Percentiles rank a stretch among this genome's conserved stretches.
phyloP scores from a whole-genome alignment of 805 yeast species.

The Candida succiphila region DNA sequence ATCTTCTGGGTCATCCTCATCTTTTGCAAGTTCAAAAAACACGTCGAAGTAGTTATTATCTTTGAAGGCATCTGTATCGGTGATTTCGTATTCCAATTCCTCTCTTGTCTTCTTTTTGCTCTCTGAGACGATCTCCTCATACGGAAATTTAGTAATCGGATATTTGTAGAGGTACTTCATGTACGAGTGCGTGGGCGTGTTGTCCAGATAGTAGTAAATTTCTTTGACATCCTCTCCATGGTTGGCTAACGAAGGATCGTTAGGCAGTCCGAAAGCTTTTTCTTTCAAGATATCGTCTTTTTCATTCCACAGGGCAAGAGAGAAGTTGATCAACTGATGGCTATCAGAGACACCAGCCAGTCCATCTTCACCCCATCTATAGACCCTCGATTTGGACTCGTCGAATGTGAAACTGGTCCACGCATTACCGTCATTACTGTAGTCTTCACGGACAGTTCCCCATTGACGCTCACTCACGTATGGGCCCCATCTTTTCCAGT shows the following conservation, averaged over 20 bases:
- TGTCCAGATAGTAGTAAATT: slow-evolving; percentile 75
- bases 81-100: slow-evolving; percentile 71
- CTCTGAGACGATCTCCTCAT: slow-evolving; percentile 59
- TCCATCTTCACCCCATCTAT: slow-evolving; percentile 96
- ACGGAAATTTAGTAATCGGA: slow-evolving; percentile 82
- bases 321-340: slow-evolving; percentile 64
- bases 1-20: slow-evolving; percentile 71
- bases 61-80: slow-evolving; percentile 71
- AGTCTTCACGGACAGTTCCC: slow-evolving; percentile 84
- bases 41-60: slow-evolving; percentile 77
- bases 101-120: slow-evolving; percentile 54
- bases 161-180: slow-evolving; percentile 88
- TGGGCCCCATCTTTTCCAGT: slow-evolving; percentile 90
- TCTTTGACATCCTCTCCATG: slow-evolving; percentile 96
- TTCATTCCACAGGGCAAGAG: slow-evolving; percentile 90
- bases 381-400: slow-evolving; percentile 69
- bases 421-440: slow-evolving; percentile 78
- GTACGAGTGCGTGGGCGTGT: slow-evolving; percentile 88
- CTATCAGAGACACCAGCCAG: slow-evolving; percentile 83
- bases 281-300: slow-evolving; percentile 79
- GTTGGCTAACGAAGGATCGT: slow-evolving; percentile 80
- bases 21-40: slow-evolving; percentile 84
- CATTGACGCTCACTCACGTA: slow-evolving; percentile 82
- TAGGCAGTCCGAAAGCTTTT: slow-evolving; percentile 68
- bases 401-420: slow-evolving; percentile 87